phyloP scores from a whole-genome alignment of 2,329 filamentous ascomycete species.

The Sarocladiaceae sp. region DNA sequence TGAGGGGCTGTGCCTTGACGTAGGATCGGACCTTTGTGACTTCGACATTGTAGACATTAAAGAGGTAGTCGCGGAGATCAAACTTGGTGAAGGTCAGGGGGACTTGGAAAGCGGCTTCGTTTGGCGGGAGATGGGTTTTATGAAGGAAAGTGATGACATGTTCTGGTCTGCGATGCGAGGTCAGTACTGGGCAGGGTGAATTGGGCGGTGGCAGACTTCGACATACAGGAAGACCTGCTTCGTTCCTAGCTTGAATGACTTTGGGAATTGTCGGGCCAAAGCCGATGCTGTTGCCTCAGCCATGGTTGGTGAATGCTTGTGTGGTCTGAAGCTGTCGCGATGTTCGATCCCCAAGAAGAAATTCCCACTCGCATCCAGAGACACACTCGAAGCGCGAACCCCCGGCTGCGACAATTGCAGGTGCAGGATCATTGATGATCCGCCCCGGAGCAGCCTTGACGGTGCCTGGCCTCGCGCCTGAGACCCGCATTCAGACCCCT shows the following conservation, averaged over 20 bases:
- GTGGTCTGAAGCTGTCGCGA: constrained; percentile 3
- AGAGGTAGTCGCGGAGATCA: constrained; percentile 92
- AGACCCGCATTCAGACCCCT: background rate
- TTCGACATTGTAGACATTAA: constrained; percentile 74
- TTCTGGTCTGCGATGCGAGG: constrained; percentile 55
- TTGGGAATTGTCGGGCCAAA: constrained; percentile 31
- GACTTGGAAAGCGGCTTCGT: constrained; percentile 83
- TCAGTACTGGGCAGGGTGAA: background rate
- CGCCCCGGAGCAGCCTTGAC: no score
- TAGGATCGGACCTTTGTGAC: constrained; percentile 68
- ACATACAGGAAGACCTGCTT: constrained; percentile 52
- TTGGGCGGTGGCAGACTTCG: background rate
- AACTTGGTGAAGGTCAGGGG: constrained; percentile 93
- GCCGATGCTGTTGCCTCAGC: constrained; percentile 29
- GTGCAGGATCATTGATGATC: no score
- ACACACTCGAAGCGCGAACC: background rate
- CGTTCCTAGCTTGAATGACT: constrained; percentile 42
- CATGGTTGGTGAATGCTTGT: constrained; percentile 24
- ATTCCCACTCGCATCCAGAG: constrained; percentile 1
- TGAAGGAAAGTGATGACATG: constrained; percentile 74
- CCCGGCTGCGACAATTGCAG: no score
- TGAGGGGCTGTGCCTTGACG: constrained; percentile 58
- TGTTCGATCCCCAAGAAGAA: constrained; percentile 3
- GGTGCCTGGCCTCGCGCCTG: background rate
- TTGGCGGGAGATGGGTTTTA: constrained; percentile 64